phyloP scores from a whole-genome alignment of 2,329 filamentous ascomycete species.

The Fonsecaea nubica region DNA sequence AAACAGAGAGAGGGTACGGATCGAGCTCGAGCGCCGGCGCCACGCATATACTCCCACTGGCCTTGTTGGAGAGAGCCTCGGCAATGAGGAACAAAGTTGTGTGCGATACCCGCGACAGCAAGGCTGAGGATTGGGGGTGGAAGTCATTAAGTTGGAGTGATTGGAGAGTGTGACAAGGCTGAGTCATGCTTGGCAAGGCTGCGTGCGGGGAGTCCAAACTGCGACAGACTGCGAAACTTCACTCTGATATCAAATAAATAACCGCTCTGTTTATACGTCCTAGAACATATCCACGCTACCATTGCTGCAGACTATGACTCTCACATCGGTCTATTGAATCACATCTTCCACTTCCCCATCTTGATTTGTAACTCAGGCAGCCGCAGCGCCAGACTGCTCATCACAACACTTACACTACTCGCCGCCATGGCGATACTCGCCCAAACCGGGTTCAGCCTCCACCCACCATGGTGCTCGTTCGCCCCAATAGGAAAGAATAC shows the following conservation, averaged over 20 bases:
- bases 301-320: background rate
- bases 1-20: background rate
- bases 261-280: background rate
- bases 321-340: background rate
- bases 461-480: slow-evolving; percentile 47
- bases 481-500: slow-evolving; percentile 69
- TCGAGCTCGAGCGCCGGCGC: background rate
- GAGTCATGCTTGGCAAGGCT: background rate
- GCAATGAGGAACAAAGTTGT: background rate
- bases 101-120: background rate
- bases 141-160: background rate
- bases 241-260: background rate
- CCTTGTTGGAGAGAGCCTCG: slow-evolving; percentile 3
- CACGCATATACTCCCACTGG: background rate
- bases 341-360: slow-evolving; percentile 4
- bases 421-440: slow-evolving; percentile 90
- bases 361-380: slow-evolving; percentile 34
- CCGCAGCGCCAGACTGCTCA: slow-evolving; percentile 77
- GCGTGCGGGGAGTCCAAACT: background rate
- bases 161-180: background rate
- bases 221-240: background rate
- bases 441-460: slow-evolving; percentile 67
- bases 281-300: background rate
- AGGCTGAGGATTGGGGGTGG: background rate
- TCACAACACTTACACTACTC: slow-evolving; percentile 87